Evolutionary conservation across 23 red algal species (phyloP), one percentile per base, ranked within the genome.

Genomic region (Gracilaria vermiculophylla): DNA sequence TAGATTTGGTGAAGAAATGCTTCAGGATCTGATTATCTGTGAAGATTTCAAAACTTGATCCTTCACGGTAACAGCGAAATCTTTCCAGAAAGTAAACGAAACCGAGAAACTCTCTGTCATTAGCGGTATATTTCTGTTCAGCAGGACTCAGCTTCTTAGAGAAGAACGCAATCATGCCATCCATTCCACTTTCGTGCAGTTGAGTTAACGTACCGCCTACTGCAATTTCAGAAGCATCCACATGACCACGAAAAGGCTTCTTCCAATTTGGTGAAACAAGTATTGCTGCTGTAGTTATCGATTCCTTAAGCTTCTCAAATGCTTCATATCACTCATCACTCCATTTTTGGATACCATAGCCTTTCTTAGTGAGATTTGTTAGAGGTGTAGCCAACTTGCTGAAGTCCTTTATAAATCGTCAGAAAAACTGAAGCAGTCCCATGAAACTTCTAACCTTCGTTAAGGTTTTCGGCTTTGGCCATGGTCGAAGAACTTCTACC

Each of bases 11-110:
- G 44, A 85, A 45, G 13, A 85, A 85, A 1, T 71, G 20, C 19
- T 85, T 33, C 57, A 85, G 27, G 9, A 69, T 60, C 41, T 85
- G 12, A 28, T 85, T 85, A 20, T 85, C 80, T 19, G 80, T 85
- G 36, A 85, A 49, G 6, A 85, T 5, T 67, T 85, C 80, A 69
- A 69, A 85, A 41, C 27, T 27, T 3, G 56, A 15, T 1, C 77
- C 77, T 36, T 81, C 77, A 33, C 58, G 56, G 52, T 81, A 60
- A 35, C 47, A 58, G 25, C 77, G 50, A 60, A 81, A 81, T 41
- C 45, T 19, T 61, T 60, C 5, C 23, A 81, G 77, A 28, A 61
- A 56, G 36, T 24, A 40, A 45, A 81, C 42, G 28, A 81, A 34
- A 5, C 50, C 77, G 21, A 81, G 77, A 2, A 81, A 33, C 52